A percentile compares a stretch with the other conserved stretches of the same genome.
Conservation (phyloP, 2,329 filamentous ascomycete species). For the Verticillium nubilum region DNA sequence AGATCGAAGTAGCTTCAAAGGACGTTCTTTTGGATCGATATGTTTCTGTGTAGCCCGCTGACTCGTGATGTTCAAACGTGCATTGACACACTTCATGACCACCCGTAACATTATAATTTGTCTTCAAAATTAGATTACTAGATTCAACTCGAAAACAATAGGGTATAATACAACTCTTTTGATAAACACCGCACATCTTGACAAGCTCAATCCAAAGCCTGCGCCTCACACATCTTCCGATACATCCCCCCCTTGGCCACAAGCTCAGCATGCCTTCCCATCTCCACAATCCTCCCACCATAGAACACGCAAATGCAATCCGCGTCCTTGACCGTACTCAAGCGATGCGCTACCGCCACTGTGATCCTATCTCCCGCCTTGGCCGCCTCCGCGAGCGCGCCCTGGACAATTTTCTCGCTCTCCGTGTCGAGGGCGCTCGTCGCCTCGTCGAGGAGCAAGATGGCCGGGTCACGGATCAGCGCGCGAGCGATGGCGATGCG, state of each 20-base stretch:
- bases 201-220: constrained; percentile 29
- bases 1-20: neutral
- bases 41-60: no score
- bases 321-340: constrained; percentile 50
- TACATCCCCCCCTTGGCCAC: constrained; percentile 43
- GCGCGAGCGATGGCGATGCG: constrained; percentile 68
- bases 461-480: constrained; percentile 59
- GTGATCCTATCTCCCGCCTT: constrained; percentile 39
- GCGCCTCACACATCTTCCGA: constrained; percentile 45
- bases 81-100: no score
- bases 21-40: neutral
- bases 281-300: constrained; percentile 49
- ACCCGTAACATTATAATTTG: no score
- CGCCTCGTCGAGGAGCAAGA: constrained; percentile 70
- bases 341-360: constrained; percentile 60
- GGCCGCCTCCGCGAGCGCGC: constrained; percentile 42
- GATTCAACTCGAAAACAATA: no score
- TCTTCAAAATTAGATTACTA: neutral
- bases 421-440: constrained; percentile 60
- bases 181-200: neutral
- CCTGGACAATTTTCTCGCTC: constrained; percentile 60
- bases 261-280: constrained; percentile 56
- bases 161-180: neutral
- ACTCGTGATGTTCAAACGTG: no score
- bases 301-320: constrained; percentile 59